These are phyloP conservation scores for Wickerhamiella cacticola DNA, from an alignment of 805 yeast genomes.

Conservation along the genomic window DNA sequence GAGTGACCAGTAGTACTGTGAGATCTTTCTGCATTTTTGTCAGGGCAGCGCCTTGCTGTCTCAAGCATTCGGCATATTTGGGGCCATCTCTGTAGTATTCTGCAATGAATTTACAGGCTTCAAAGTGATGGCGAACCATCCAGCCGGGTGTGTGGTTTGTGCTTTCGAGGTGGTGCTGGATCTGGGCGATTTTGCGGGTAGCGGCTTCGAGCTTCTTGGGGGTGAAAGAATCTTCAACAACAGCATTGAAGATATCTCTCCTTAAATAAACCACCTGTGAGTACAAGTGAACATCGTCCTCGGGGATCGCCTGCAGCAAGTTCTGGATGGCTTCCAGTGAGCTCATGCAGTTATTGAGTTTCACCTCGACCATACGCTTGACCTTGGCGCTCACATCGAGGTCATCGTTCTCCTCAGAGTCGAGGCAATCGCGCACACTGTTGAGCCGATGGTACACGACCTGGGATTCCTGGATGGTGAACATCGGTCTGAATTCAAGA, in stretches of 20 bases:
- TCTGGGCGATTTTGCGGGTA: slow-evolving; percentile 13
- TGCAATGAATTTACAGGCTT: slow-evolving; percentile 12
- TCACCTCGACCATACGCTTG: neutral
- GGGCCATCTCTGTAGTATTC: slow-evolving; percentile 21
- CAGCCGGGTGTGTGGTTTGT: slow-evolving; percentile 2
- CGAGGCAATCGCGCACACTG: slow-evolving; percentile 3
- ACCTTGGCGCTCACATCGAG: neutral
- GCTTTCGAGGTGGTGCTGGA: slow-evolving; percentile 9
- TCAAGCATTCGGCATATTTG: slow-evolving; percentile 38
- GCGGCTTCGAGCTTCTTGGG: slow-evolving; percentile 10
- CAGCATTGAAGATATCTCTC: slow-evolving; percentile 18
- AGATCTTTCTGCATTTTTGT: slow-evolving; percentile 56
- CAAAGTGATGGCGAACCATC: slow-evolving; percentile 14
- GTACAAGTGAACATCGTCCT: slow-evolving; percentile 17
- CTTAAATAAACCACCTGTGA: slow-evolving; percentile 22
- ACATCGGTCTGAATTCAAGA: slow-evolving; percentile 66
- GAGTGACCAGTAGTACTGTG: slow-evolving; percentile 74
- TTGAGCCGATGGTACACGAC: slow-evolving; percentile 54
- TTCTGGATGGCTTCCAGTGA: neutral
- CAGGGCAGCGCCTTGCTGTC: slow-evolving; percentile 51
- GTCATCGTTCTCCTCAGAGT: neutral
- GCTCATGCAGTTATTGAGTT: neutral
- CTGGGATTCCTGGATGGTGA: slow-evolving; percentile 68
- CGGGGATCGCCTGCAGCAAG: slow-evolving; percentile 13
- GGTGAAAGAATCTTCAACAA: slow-evolving; percentile 12